Conservation (phyloP, 1,139 yeast species). For the Chernovozyma sophiae-reginae region DNA sequence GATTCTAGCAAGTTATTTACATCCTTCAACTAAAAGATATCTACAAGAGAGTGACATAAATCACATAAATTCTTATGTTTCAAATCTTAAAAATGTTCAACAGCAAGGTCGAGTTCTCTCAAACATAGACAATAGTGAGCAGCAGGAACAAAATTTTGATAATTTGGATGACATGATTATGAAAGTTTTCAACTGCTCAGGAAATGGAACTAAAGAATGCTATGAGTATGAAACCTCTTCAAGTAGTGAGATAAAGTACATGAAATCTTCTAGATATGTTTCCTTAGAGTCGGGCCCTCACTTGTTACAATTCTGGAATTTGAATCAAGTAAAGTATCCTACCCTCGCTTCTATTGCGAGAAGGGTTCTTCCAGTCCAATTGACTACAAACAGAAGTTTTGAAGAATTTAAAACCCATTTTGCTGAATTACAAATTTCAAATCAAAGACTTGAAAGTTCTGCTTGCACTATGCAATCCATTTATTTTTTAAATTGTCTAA, state of each 20-base stretch:
- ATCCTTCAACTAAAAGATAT: slow-evolving; percentile 24
- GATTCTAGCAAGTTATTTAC: slow-evolving; percentile 20
- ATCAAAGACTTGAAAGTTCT: slow-evolving; percentile 8
- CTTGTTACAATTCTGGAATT: slow-evolving; percentile 19
- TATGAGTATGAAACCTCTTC: slow-evolving; percentile 22
- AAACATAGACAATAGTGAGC: background rate
- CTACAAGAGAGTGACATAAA: slow-evolving; percentile 18
- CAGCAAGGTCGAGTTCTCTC: too few relatives aligned
- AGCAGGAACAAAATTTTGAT: slow-evolving; percentile 5
- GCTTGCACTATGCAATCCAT: slow-evolving; percentile 14
- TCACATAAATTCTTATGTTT: slow-evolving; percentile 11
- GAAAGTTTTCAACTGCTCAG: slow-evolving; percentile 25
- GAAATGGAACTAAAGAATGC: slow-evolving; percentile 23
- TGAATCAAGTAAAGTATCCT: slow-evolving; percentile 14
- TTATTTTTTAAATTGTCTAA: slow-evolving; percentile 18
- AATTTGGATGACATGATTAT: slow-evolving; percentile 22
- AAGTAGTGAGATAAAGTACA: slow-evolving; percentile 11
- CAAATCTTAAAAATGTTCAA: background rate
- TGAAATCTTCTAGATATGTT: slow-evolving; percentile 9
- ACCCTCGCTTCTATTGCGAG: slow-evolving; percentile 14
- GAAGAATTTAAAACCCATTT: slow-evolving; percentile 15
- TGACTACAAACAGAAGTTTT: slow-evolving; percentile 14
- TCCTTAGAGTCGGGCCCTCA: slow-evolving; percentile 15
- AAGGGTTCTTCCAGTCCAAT: slow-evolving; percentile 16
- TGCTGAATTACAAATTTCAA: slow-evolving; percentile 15